phyloP scores from a whole-genome alignment of 768 basidiomycete genomes.

The Candolleomyces eurysporus region DNA sequence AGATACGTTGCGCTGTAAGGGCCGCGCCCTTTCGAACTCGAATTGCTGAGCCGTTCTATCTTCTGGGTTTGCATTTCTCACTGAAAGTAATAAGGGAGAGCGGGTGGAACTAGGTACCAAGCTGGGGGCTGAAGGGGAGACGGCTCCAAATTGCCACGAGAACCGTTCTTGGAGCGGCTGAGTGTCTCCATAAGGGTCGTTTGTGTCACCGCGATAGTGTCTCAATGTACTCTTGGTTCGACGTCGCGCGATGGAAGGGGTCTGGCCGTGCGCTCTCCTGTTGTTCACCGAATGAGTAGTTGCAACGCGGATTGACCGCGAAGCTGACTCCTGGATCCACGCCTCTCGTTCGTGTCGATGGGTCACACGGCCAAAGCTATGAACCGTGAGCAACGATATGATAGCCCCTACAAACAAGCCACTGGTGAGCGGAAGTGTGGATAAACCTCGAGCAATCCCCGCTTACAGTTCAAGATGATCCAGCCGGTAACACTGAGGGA shows the following conservation, averaged over 20 bases:
- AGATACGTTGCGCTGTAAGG: background rate
- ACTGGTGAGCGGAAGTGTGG: constrained; percentile 1
- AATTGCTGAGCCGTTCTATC: background rate
- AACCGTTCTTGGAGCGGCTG: constrained; percentile 15
- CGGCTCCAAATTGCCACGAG: constrained; percentile 8
- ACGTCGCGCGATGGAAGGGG: constrained; percentile 3
- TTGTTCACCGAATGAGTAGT: background rate
- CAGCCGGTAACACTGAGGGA: constrained; percentile 48
- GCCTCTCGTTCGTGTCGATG: constrained; percentile 60
- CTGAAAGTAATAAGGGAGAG: constrained; percentile 1
- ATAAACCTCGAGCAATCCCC: background rate
- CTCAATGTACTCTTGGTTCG: constrained; percentile 12
- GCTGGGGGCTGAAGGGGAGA: background rate
- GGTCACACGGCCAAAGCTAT: constrained; percentile 59
- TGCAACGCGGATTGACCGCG: constrained; percentile 27
- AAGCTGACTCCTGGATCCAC: constrained; percentile 45
- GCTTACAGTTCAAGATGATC: constrained; percentile 55
- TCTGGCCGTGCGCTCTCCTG: constrained; percentile 9
- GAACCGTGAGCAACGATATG: constrained; percentile 53
- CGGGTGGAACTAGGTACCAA: background rate
- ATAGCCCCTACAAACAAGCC: constrained; percentile 43
- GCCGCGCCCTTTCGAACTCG: constrained; percentile 1
- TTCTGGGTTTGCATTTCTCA: constrained; percentile 2
- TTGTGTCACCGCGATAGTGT: constrained; percentile 10
- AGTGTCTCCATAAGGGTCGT: constrained; percentile 34